Base-by-base conservation (phyloP, 2,329 filamentous ascomycete genomes). In the Orbilia brochopaga region DNA sequence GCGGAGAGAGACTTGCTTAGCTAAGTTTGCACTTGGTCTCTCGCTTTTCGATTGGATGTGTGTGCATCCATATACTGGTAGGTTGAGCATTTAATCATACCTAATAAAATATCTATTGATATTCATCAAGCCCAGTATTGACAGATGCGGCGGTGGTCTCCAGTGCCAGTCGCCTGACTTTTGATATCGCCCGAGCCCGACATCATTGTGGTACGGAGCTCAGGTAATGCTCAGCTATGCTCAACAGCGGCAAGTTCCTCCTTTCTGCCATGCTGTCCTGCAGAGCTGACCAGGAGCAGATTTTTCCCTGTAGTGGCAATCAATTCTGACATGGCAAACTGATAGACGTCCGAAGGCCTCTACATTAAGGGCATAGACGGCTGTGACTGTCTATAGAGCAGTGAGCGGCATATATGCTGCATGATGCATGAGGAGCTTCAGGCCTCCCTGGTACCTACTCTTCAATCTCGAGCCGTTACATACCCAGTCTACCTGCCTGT, bases 161-260 rank as follows among this genome's bases (percentile, higher is more conserved):
- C 30, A 61, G 50, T 44, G 21, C 46, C 50, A 59, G 63, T 59
- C 60, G 54, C 54, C 35, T 73, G 27, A 27, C 24, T 42, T 51
- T 51, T 65, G 40, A 62, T 66, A 37, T 63, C 58, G 60, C 46
- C 30, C 65, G 79, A 79, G 76, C 80, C 78, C 76, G 80, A 8
- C 8, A 8, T 32, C 27, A 32, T 79, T 79, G 79, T 79, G 78
- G 77, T 79, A 79, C 77, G 78, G 77, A 40, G 77, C 78, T 76
- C 77, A 65, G 56, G n/a, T 15, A 15, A 32, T 17, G n/a, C 51
- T 32, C 32, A 17, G 24, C n/a, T 54, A 8, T 4, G 27, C 27
- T 32, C 27, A 32, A 32, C 8, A 32, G 8, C 27, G 27, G 27
- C n/a, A 32, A 24, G 21, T 24, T 52, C 32, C 51, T 17, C 32